Base-by-base conservation (phyloP, 768 basidiomycete species). In the Macrocybe gigantea region DNA sequence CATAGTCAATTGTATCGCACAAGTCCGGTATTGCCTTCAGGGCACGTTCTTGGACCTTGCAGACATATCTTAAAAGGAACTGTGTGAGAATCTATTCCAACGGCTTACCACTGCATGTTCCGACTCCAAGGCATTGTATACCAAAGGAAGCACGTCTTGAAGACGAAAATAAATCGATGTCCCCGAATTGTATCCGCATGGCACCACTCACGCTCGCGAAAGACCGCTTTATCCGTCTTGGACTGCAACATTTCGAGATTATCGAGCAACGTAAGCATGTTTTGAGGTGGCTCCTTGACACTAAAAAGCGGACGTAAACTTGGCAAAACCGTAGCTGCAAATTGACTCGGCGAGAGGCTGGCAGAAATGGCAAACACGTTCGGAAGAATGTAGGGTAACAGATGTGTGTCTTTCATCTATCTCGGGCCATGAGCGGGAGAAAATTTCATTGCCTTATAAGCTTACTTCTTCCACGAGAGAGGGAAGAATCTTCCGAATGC, bases 101-200 rank as follows among this genome's bases (percentile, higher is more conserved):
- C n/a, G 33, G 57, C 76, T 52, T 57, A 90, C 88, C 45, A 84
- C 67, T 1, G 87, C 79, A 67, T 96, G 93, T 43, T 98, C 96
- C n/a, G 90, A 89, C 52, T 97, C 96, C 42, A 99, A 72, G 1
- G 96, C 93, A 61, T 91, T 90, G 62, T 99, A 99, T 12, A 99
- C 88, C 35, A 99, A 74, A 0, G 93, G 92, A 53, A 99, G 75
- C n/a, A 99, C 90, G 71, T 93, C 95, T 97, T 36, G 43, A 14
- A 51, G 36, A 7, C 22, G 13, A 44, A 33, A n/a, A 11, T 38
- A 34, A 2, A 33, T 22, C 22, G 22, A 22, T 22, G 22, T 22
- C 22, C 22, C 22, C 22, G 22, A 22, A 22, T 4, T 22, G 22
- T 22, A 22, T 22, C 22, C 22, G 22, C 22, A 22, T 22, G 22